These are phyloP conservation scores for Bisporella sp. DNA, from an alignment of 2,329 filamentous ascomycete species.

Conservation along the genomic window DNA sequence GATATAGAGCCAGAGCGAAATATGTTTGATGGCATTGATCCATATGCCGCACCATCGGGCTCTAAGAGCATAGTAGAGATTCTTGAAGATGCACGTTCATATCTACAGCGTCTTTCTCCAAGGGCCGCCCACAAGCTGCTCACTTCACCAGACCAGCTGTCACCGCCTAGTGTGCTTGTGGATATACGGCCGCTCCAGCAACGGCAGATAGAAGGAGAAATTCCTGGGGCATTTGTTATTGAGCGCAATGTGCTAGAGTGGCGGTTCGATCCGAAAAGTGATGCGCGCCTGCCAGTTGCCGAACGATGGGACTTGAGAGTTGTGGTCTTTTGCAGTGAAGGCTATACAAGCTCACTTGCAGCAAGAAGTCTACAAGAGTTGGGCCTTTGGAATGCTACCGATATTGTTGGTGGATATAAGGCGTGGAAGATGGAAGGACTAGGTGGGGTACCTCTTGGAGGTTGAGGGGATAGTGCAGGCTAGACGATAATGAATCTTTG, in stretches of 20 bases:
- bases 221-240: conserved; percentile 3
- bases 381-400: conserved; percentile 1
- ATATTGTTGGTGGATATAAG: conserved; percentile 1
- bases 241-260: conserved; percentile 7
- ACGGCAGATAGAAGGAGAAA: conserved; percentile 1
- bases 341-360: conserved; percentile 7
- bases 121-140: background rate
- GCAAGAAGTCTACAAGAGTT: conserved; percentile 3
- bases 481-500: too few relatives aligned
- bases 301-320: conserved; percentile 3
- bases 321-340: conserved; percentile 4
- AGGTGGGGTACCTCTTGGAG: background rate
- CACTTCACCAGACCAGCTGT: background rate
- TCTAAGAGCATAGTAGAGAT: background rate
- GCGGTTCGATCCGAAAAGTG: conserved; percentile 4
- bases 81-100: background rate
- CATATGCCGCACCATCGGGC: background rate
- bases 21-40: background rate
- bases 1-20: too few relatives aligned
- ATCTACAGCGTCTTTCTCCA: background rate
- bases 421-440: background rate
- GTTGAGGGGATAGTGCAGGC: too few relatives aligned
- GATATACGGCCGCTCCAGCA: background rate
- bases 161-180: background rate
- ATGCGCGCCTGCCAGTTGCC: background rate